Base-by-base conservation (phyloP, 352 stramenopile genomes). In the Phytophthora pisi region DNA sequence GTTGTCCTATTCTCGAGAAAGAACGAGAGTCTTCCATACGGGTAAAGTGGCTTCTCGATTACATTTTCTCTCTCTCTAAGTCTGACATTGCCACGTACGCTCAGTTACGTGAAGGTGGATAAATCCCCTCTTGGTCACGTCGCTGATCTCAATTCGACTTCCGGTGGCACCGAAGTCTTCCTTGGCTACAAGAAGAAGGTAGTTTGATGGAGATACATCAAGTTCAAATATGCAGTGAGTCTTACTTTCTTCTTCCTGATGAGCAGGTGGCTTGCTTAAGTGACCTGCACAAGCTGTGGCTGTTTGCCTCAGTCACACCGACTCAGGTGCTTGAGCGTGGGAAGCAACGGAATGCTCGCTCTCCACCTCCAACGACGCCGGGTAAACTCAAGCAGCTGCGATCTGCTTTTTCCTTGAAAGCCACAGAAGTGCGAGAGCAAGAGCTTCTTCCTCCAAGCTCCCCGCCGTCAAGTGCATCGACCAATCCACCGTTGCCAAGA, bases 131-230 rank as follows among this genome's bases (percentile, higher is more conserved):
- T 92, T 51, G 87, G 84, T 0, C 82, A 93, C 50, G 43, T 77
- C 28, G 86, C 86, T 16, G 87, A 96, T 55, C 61, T 94, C 13
- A 93, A 93, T 57, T 75, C 81, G 28, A 92, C 75, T 43, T 89
- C 87, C 43, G 81, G 83, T 2, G 85, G 85, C 15, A 90, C 84
- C 26, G 88, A 96, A 68, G 77, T 96, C 5, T 88, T 74, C 38
- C 56, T 96, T 4, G 85, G 81, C 55, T 96, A 96, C 78, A 92
- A 90, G 64, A 94, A 93, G 52, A 82, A 86, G 70, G 85, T 93
- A 62, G 58, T 52, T 26, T 1, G 16, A 9, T 8, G 16, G 8
- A 18, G 61, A 30, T 40, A n/a, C 3, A 34, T 3, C 23, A 11
- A 18, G 20, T 52, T 18, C 23, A 31, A 18, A 18, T 56, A 20